Evolutionary conservation across 2,329 filamentous ascomycete species (phyloP), one percentile per base, ranked within the genome.

Genomic region (Epichloe elymi): DNA sequence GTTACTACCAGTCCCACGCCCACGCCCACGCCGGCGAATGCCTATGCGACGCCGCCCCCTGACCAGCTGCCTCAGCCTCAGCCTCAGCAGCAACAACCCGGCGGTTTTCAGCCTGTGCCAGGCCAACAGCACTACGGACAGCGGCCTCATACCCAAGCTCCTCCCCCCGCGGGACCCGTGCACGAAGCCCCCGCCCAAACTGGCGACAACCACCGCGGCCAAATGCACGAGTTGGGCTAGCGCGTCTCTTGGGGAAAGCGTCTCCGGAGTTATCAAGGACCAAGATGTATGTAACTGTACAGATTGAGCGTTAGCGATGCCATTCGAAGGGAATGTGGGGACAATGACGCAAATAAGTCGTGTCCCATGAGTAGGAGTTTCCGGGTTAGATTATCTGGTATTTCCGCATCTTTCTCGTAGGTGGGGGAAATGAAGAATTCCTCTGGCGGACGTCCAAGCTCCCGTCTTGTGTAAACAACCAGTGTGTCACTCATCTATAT

Each of bases 201-300:
- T 4, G 59, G 65, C 12, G 67, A 68, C 10, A 59, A 67, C 44
- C 66, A 69, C 49, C 64, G 56, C 8, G 68, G 69, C 2, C 58
- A 71, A 50, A 67, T 71, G 51, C 68, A 72, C 42, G 70, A 73
- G 61, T 53, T 73, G 57, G 61, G 26, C 6, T 54, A 48, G 45
- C 15, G 17, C 5, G 17, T 4, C 17, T 14, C 19, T 11, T 1
- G 5, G 40, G 20, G 20, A 5, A n/a, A 38, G 36, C 36, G 14
- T 11, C 14, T 38, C n/a, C 19, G 7, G 45, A 37, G 3, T 20
- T 20, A 19, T 12, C n/a, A 6, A 23, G 20, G 12, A 42, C 17
- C 39, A 41, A 42, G 10, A 23, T 42, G 14, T 19, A 23, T 26
- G 8, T 26, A 8, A 26, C 7, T 26, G 7, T 26, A 26, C 26